phyloP scores from a whole-genome alignment of 2,329 filamentous ascomycete species.

The Pseudocercospora eumusae region DNA sequence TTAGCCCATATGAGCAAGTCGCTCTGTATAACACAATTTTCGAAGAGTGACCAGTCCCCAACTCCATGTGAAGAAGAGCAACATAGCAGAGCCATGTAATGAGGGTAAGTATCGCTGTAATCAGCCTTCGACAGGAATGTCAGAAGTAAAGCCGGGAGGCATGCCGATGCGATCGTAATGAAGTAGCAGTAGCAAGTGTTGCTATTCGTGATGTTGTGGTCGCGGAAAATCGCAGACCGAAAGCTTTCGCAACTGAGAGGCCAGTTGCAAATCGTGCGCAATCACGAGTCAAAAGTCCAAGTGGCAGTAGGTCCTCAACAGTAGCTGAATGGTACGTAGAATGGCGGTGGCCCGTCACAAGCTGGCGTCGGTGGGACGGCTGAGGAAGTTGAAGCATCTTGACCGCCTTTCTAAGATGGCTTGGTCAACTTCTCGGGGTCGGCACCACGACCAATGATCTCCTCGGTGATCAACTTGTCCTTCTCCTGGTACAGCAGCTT shows the following conservation, averaged over 20 bases:
- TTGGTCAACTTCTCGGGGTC: constrained; percentile 70
- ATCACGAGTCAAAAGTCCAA: background rate
- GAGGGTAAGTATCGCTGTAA: background rate
- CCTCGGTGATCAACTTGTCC: constrained; percentile 71
- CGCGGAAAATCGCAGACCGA: background rate
- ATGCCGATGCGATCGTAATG: background rate
- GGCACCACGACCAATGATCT: constrained; percentile 73
- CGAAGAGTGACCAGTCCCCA: background rate
- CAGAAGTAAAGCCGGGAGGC: background rate
- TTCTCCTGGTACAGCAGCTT: constrained; percentile 77
- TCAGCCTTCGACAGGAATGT: background rate
- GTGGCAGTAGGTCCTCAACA: constrained; percentile 10
- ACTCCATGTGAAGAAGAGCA: background rate
- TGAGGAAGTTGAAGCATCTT: background rate
- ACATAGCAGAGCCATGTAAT: constrained; percentile 1
- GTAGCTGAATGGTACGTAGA: background rate
- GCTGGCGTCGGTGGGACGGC: background rate
- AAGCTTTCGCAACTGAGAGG: constrained; percentile 1
- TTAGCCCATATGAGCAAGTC: constrained; percentile 1
- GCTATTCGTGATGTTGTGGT: background rate
- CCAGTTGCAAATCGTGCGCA: background rate
- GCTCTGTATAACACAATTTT: constrained; percentile 10
- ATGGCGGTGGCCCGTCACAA: background rate
- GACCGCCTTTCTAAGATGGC: constrained; percentile 32
- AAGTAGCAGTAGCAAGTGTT: background rate